Percentiles rank a stretch among this genome's conserved stretches.
phyloP scores from a whole-genome alignment of 192 early-diverging fungal species.

The Coemansia sp. region DNA sequence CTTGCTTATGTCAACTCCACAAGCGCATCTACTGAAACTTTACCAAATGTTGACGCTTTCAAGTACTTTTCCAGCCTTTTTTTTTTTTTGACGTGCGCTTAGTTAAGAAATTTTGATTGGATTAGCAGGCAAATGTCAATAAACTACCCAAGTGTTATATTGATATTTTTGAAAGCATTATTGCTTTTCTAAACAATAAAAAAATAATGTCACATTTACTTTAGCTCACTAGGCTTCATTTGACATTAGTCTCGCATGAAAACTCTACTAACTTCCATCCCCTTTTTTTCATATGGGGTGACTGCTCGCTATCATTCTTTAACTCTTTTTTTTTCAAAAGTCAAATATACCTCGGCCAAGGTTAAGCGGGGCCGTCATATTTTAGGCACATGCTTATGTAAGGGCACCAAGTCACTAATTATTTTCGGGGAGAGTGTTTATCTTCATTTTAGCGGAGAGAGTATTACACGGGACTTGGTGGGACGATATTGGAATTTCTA shows the following conservation, averaged over 20 bases:
- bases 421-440: too few relatives aligned
- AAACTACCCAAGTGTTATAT: neutral
- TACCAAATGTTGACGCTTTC: neutral
- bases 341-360: too few relatives aligned
- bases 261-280: too few relatives aligned
- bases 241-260: neutral
- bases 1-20: neutral
- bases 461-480: neutral
- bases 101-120: neutral
- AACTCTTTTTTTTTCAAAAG: neutral
- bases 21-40: neutral
- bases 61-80: neutral
- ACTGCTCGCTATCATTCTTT: neutral
- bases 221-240: neutral
- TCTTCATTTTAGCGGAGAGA: neutral
- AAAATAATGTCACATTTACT: neutral
- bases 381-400: too few relatives aligned
- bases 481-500: neutral
- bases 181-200: neutral
- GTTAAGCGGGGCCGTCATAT: too few relatives aligned
- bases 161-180: neutral
- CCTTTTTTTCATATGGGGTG: neutral
- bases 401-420: too few relatives aligned
- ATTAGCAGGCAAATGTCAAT: neutral
- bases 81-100: neutral